Base-by-base conservation (phyloP, 2,329 filamentous ascomycete genomes). In the Neonectria faginata region DNA sequence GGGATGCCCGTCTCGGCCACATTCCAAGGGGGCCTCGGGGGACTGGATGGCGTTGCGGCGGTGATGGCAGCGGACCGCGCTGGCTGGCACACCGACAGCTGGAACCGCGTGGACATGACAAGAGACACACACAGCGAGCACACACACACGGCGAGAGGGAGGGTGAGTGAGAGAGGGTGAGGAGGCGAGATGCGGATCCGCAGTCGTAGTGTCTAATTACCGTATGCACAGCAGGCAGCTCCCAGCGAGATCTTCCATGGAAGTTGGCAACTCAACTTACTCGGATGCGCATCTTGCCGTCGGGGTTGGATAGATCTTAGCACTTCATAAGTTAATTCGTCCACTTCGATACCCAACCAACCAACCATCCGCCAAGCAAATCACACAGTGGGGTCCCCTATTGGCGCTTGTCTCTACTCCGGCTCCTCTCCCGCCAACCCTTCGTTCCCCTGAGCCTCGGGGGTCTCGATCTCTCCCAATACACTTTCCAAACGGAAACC, bases 401-500 rank as follows among this genome's bases (percentile, higher is more conserved):
- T 41, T 18, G 16, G 18, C 33, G 33, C 16, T 18, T 9, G 39
- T 7, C 14, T 18, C 16, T 7, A 41, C 16, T 18, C 39, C 16
- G 39, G 39, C 39, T 18, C 7, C 25, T 25, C 25, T 25, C 25
- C 22, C 14, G 10, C n/a, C 39, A n/a, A 41, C 14, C 12, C 33
- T 36, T 25, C 11, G 36, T 42, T 42, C 39, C 39, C n/a, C n/a
- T 42, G 39, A 3, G 16, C n/a, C 39, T 11, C 18, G 8, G 39
- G 7, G 39, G 16, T 42, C 39, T 42, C 39, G 39, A 42, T 20
- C 8, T 20, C 39, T 42, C 39, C 5, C n/a, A 42, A 42, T 18
- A 42, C 39, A 42, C 39, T 42, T 42, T 42, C 39, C 39, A 42
- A 42, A 18, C 39, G 39, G 39, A 42, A 42, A 42, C 39, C 39